Conservation (phyloP, 257 asterid species). For the Gentiana macrophylla region DNA sequence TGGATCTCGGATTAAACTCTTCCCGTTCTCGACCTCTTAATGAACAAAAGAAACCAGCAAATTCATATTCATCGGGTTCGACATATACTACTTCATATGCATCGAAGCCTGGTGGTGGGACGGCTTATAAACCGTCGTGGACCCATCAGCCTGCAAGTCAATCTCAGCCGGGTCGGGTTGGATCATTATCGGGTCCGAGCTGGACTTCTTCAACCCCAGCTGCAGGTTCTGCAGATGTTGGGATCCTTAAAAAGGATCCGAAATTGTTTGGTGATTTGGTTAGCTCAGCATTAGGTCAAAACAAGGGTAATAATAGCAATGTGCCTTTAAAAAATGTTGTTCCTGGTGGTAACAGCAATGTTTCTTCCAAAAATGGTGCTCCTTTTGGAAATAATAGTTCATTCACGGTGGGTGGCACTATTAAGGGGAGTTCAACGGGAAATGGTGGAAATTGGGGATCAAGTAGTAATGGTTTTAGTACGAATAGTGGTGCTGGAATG, state of each 20-base stretch:
- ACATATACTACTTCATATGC: conserved; percentile 19
- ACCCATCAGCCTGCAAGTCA: conserved; percentile 63
- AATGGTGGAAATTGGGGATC: conserved; percentile 34
- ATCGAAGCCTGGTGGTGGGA: conserved; percentile 36
- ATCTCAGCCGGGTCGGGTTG: conserved; percentile 26
- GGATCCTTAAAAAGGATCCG: conserved; percentile 68
- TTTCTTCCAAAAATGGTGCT: conserved; percentile 59
- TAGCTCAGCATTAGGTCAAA: conserved; percentile 53
- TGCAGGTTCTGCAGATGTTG: conserved; percentile 22
- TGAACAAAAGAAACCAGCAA: conserved; percentile 41
- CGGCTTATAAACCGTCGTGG: conserved; percentile 61
- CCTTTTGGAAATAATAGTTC: too few species aligned
- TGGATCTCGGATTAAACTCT: conserved; percentile 70
- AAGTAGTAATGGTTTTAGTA: conserved; percentile 23
- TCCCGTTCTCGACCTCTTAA: conserved; percentile 51
- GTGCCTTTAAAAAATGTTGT: conserved; percentile 58
- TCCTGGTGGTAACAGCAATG: conserved; percentile 25
- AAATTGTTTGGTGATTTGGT: conserved; percentile 86
- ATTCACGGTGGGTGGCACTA: conserved; percentile 48
- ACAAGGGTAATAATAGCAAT: conserved; percentile 39
- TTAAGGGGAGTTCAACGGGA: conserved; percentile 25
- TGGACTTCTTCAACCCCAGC: conserved; percentile 60
- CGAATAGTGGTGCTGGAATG: conserved; percentile 23
- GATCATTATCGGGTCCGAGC: conserved; percentile 60
- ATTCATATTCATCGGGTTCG: conserved; percentile 28